Percentiles rank a stretch among this genome's conserved stretches.
phyloP scores from a whole-genome alignment of 1,284 basidiomycete species.

The Ceraceosorus guamensis region DNA sequence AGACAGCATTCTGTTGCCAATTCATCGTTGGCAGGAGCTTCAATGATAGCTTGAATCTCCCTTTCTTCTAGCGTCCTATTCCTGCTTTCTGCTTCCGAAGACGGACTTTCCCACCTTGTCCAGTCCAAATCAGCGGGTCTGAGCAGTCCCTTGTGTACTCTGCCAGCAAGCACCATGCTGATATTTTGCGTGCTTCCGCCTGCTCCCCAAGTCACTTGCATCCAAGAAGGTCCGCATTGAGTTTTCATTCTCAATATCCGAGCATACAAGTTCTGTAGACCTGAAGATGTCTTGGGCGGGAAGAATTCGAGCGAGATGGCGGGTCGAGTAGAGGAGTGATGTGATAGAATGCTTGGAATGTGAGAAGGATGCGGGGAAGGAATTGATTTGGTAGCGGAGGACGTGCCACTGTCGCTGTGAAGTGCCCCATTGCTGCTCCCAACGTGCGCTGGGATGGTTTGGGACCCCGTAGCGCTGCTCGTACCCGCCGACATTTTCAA shows the following conservation, averaged over 20 bases:
- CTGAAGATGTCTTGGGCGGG: slow-evolving; percentile 82
- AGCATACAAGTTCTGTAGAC: slow-evolving; percentile 59
- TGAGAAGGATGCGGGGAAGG: no score
- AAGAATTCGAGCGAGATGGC: slow-evolving; percentile 79
- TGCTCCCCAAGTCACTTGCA: slow-evolving; percentile 87
- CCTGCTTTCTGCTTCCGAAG: background rate
- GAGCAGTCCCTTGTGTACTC: slow-evolving; percentile 36
- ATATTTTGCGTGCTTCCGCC: slow-evolving; percentile 86
- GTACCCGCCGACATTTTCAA: no score
- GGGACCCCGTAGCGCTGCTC: no score
- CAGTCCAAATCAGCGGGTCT: no score
- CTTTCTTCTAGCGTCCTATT: background rate
- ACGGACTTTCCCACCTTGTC: background rate
- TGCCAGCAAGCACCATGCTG: slow-evolving; percentile 65
- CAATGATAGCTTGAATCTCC: background rate
- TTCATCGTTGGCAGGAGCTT: background rate
- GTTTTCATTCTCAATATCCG: slow-evolving; percentile 56
- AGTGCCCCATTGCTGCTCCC: no score
- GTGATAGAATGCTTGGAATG: background rate
- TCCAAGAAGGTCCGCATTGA: slow-evolving; percentile 54
- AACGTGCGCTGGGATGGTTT: no score
- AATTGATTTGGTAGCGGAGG: no score
- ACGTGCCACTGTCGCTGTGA: no score
- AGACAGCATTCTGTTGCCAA: slow-evolving; percentile 71
- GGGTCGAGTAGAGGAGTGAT: slow-evolving; percentile 7